phyloP scores from a whole-genome alignment of 2,329 filamentous ascomycete species.

The Stemphylium vesicarium region DNA sequence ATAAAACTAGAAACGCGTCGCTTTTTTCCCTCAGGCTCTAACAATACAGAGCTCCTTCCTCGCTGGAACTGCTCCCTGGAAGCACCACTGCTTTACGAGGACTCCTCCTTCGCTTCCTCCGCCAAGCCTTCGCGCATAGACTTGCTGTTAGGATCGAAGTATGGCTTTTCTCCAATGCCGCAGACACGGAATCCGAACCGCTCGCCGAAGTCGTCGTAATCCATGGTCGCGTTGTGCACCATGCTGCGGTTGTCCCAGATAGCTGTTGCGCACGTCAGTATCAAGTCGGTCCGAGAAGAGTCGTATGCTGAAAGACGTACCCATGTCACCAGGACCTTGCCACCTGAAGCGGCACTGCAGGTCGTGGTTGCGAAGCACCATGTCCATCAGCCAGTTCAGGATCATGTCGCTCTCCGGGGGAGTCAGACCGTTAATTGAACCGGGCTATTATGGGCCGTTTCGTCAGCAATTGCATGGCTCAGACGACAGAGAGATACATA shows the following conservation, averaged over 20 bases:
- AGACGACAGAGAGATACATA: slow-evolving; percentile 8
- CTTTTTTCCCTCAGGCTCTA: background rate
- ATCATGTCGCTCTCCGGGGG: slow-evolving; percentile 9
- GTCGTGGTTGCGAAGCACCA: slow-evolving; percentile 48
- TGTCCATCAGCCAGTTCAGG: slow-evolving; percentile 7
- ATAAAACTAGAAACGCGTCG: background rate
- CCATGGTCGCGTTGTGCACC: slow-evolving; percentile 65
- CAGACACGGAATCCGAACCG: slow-evolving; percentile 61
- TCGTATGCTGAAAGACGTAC: background rate
- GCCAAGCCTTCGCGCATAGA: slow-evolving; percentile 52
- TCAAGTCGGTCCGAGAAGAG: background rate
- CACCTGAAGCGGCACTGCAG: slow-evolving; percentile 51
- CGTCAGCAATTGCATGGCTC: slow-evolving; percentile 31
- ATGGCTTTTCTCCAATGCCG: slow-evolving; percentile 62
- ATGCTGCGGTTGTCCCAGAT: slow-evolving; percentile 69
- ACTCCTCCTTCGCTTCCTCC: slow-evolving; percentile 7
- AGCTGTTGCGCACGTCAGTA: slow-evolving; percentile 34
- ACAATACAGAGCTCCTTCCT: background rate
- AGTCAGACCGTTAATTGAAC: slow-evolving; percentile 8
- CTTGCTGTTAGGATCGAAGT: slow-evolving; percentile 58
- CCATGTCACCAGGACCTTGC: slow-evolving; percentile 21
- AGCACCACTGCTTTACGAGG: background rate
- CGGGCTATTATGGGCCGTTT: background rate
- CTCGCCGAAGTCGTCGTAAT: slow-evolving; percentile 60
- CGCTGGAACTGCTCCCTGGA: background rate